Conservation (phyloP, 2,329 filamentous ascomycete species). For the Alternaria consortialis region DNA sequence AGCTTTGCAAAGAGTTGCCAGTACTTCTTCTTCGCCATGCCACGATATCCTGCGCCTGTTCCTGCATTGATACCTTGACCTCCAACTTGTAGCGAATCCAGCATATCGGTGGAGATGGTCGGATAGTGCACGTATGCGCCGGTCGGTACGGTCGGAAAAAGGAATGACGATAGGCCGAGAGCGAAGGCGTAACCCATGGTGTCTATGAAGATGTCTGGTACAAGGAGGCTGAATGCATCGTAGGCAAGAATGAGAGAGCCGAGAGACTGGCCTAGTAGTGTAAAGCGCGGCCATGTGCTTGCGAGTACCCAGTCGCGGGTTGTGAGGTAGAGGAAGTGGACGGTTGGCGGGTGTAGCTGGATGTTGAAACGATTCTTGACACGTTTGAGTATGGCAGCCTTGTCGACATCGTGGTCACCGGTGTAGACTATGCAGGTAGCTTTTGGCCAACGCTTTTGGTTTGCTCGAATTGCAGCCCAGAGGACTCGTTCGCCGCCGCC, state of each 20-base stretch:
- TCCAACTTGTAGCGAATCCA: slow-evolving; percentile 72
- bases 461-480: slow-evolving; percentile 93
- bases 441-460: slow-evolving; percentile 86
- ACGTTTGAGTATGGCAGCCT: slow-evolving; percentile 77
- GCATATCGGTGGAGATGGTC: slow-evolving; percentile 98
- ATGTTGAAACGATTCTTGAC: slow-evolving; percentile 92
- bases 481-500: slow-evolving; percentile 95
- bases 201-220: slow-evolving; percentile 93
- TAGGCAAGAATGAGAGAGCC: slow-evolving; percentile 88
- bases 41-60: slow-evolving; percentile 75
- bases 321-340: slow-evolving; percentile 90
- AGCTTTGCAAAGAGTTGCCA: slow-evolving; percentile 85
- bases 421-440: slow-evolving; percentile 94
- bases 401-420: slow-evolving; percentile 88
- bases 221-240: slow-evolving; percentile 90
- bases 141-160: slow-evolving; percentile 83
- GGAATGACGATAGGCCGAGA: slow-evolving; percentile 79
- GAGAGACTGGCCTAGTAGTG: slow-evolving; percentile 89
- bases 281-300: slow-evolving; percentile 90
- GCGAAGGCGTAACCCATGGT: slow-evolving; percentile 98
- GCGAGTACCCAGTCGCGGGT: slow-evolving; percentile 87
- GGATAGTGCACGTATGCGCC: slow-evolving; percentile 97
- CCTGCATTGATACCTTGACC: slow-evolving; percentile 82
- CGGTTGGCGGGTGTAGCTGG: slow-evolving; percentile 79
- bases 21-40: slow-evolving; percentile 78